Conservation (phyloP, 1,139 yeast genomes). For the Diutina sp. region DNA sequence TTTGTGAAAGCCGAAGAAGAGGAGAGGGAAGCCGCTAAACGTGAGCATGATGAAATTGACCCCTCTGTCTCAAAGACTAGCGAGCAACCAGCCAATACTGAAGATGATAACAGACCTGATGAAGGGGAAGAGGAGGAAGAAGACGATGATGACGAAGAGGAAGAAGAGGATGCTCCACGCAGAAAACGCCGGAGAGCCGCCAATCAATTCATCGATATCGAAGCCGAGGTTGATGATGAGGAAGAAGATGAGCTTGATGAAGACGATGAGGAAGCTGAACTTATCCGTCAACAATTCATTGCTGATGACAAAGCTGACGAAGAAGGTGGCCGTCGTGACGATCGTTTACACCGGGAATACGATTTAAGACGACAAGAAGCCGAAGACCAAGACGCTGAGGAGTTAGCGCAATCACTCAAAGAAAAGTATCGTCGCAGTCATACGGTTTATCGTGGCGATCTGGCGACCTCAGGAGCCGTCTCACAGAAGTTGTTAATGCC, state of each 20-base stretch:
- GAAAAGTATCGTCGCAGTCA: slow-evolving; percentile 87
- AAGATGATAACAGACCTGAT: slow-evolving; percentile 10
- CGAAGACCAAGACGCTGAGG: slow-evolving; percentile 92
- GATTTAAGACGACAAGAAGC: slow-evolving; percentile 84
- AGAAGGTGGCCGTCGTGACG: slow-evolving; percentile 33
- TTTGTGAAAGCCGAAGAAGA: slow-evolving; percentile 4
- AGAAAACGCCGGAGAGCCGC: slow-evolving; percentile 52
- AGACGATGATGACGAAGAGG: slow-evolving; percentile 48
- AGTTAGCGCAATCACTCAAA: slow-evolving; percentile 82
- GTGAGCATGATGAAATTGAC: slow-evolving; percentile 4
- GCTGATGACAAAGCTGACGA: slow-evolving; percentile 57
- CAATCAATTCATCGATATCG: slow-evolving; percentile 93
- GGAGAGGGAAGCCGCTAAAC: slow-evolving; percentile 7
- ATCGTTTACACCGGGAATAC: slow-evolving; percentile 78
- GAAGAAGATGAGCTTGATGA: slow-evolving; percentile 84
- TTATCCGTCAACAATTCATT: slow-evolving; percentile 72
- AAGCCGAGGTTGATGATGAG: slow-evolving; percentile 98
- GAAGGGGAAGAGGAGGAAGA: slow-evolving; percentile 42
- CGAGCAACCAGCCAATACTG: slow-evolving; percentile 6
- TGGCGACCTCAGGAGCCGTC: slow-evolving; percentile 59
- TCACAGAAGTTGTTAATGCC: slow-evolving; percentile 92
- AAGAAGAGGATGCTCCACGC: slow-evolving; percentile 36
- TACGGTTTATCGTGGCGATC: slow-evolving; percentile 78
- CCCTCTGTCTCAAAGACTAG: slow-evolving; percentile 5
- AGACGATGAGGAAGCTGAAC: slow-evolving; percentile 82